phyloP scores from a whole-genome alignment of 495 filamentous ascomycete species.

The Podospora pseudocomata region DNA sequence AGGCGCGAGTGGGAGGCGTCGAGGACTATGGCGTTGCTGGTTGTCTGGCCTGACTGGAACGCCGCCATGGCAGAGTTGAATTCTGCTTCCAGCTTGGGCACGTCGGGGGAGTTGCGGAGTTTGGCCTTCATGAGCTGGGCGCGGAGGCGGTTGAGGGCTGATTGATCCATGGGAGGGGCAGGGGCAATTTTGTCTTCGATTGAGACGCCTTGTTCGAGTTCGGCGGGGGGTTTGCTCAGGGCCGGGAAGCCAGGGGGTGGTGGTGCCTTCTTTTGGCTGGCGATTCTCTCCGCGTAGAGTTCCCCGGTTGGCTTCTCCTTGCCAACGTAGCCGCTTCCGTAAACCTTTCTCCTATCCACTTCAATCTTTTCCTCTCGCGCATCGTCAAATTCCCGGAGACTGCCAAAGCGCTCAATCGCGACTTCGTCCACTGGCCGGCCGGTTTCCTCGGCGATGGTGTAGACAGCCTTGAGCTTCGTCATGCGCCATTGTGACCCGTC shows the following conservation, averaged over 20 bases:
- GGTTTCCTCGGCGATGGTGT: constrained; percentile 71
- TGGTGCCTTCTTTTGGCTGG: constrained; percentile 20
- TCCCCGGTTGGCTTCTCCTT: constrained; percentile 89
- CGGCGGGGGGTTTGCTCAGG: constrained; percentile 14
- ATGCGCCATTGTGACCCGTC: constrained; percentile 89
- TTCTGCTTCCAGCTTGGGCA: constrained; percentile 72
- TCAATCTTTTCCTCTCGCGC: constrained; percentile 94
- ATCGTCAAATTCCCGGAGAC: constrained; percentile 82
- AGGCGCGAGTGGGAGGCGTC: constrained; percentile 85
- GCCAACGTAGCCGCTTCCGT: constrained; percentile 80
- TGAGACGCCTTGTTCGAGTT: constrained; percentile 40
- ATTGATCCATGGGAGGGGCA: constrained; percentile 60
- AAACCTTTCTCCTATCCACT: constrained; percentile 75
- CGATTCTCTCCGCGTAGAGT: constrained; percentile 66
- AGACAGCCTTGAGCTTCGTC: constrained; percentile 86
- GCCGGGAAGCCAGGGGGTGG: background rate
- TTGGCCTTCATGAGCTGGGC: constrained; percentile 95
- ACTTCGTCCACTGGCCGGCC: constrained; percentile 71
- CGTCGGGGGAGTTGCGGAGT: constrained; percentile 67
- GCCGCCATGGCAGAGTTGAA: constrained; percentile 73
- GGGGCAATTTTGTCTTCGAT: constrained; percentile 44
- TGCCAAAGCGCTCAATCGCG: constrained; percentile 76
- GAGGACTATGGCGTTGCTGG: constrained; percentile 70
- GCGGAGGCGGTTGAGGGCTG: constrained; percentile 80
- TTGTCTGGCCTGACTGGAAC: constrained; percentile 42